Evolutionary conservation across 129 eudicot species (phyloP).

Genomic region (Daucus carota): DNA sequence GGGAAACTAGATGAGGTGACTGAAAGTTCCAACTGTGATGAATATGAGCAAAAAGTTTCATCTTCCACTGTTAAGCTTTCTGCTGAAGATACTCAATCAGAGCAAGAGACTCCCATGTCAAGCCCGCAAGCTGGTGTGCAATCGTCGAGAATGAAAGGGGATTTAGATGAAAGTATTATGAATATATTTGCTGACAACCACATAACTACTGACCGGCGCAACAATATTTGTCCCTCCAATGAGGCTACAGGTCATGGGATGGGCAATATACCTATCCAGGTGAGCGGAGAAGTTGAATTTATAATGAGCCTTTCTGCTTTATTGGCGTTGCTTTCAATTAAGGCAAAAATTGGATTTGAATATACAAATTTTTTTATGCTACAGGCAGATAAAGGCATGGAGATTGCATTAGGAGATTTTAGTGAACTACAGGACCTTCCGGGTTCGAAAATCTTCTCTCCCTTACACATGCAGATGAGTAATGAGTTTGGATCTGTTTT

Average conservation of each 20-base stretch:
- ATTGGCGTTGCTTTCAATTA: neutral
- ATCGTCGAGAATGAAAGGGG: neutral
- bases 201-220: slow-evolving; percentile 13
- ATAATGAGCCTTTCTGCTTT: neutral
- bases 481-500: slow-evolving; percentile 27
- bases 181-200: slow-evolving; percentile 12
- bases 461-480: slow-evolving; percentile 24
- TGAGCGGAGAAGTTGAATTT: slow-evolving; percentile 16
- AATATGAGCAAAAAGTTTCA: slow-evolving; percentile 25
- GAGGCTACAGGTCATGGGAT: slow-evolving; percentile 9
- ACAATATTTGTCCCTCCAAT: slow-evolving; percentile 7
- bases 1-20: slow-evolving; percentile 31
- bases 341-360: neutral
- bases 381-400: slow-evolving; percentile 30
- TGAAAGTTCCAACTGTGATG: slow-evolving; percentile 29
- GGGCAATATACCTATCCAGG: slow-evolving; percentile 20
- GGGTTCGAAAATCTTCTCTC: slow-evolving; percentile 36
- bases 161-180: neutral
- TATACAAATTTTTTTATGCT: neutral
- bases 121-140: slow-evolving; percentile 16
- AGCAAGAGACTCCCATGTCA: slow-evolving; percentile 16
- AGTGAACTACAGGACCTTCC: slow-evolving; percentile 8
- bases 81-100: slow-evolving; percentile 25
- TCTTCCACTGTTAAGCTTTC: slow-evolving; percentile 24
- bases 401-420: slow-evolving; percentile 16